Conservation (phyloP, 2,329 filamentous ascomycete genomes). For the Ceratocystis eucalypticola region DNA sequence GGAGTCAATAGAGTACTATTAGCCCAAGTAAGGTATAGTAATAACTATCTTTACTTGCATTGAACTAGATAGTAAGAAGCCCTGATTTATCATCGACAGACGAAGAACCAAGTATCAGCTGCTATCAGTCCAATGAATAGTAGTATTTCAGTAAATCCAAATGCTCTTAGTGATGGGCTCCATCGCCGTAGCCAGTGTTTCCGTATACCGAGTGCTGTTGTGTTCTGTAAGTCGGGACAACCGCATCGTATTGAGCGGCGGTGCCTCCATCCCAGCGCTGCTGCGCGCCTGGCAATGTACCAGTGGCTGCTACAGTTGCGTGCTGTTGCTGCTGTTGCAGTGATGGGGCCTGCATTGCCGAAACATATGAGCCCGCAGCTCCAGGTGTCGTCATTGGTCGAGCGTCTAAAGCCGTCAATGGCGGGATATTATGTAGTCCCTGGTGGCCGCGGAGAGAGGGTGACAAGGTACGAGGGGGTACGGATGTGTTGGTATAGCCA, state of each 20-base stretch:
- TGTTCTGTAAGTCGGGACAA: conserved; percentile 27
- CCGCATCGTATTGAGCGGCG: conserved; percentile 30
- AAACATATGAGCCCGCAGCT: conserved; percentile 28
- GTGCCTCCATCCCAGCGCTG: conserved; percentile 31
- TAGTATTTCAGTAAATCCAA: neutral
- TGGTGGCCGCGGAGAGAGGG: conserved; percentile 26
- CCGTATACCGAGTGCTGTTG: conserved; percentile 31
- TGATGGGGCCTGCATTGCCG: conserved; percentile 29
- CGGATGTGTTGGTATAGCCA: conserved; percentile 30
- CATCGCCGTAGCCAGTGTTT: conserved; percentile 32
- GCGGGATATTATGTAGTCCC: conserved; percentile 24
- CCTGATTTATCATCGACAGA: neutral
- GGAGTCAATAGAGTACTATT: too few relatives aligned
- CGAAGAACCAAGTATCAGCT: neutral
- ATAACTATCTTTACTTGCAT: neutral
- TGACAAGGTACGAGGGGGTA: conserved; percentile 33
- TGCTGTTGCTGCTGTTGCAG: conserved; percentile 29
- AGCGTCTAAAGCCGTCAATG: conserved; percentile 30
- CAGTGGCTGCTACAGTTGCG: conserved; percentile 26
- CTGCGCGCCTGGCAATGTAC: conserved; percentile 22
- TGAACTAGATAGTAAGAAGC: neutral
- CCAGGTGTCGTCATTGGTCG: conserved; percentile 24
- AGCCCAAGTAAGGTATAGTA: neutral
- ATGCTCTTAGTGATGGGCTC: conserved; percentile 25
- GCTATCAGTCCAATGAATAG: too few relatives aligned